A percentile compares a stretch with the other conserved stretches of the same genome.
Evolutionary conservation across 2,329 filamentous ascomycete genomes (phyloP).

Genomic region (Setomelanomma holmii): DNA sequence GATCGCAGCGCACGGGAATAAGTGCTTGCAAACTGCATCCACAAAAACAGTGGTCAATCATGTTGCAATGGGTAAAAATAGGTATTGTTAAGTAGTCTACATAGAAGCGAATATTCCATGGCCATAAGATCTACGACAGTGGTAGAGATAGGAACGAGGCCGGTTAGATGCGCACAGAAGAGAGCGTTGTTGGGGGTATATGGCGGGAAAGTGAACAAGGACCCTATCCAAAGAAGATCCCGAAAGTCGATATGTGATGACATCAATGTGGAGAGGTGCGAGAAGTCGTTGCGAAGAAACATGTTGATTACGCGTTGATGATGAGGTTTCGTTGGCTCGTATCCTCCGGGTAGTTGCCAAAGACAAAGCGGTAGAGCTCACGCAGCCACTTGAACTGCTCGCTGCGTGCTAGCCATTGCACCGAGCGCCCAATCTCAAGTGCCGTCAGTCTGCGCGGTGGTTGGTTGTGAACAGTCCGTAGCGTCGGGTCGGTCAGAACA

Average conservation of each 20-base stretch:
- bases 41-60: no score
- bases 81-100: slow-evolving; percentile 10
- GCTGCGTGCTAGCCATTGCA: slow-evolving; percentile 75
- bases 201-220: slow-evolving; percentile 24
- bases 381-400: slow-evolving; percentile 79
- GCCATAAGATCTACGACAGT: background rate
- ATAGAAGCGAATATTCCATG: slow-evolving; percentile 4
- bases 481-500: slow-evolving; percentile 74
- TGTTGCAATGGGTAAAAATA: slow-evolving; percentile 9
- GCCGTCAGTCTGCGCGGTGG: slow-evolving; percentile 70
- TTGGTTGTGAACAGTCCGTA: slow-evolving; percentile 57
- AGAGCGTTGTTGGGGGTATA: slow-evolving; percentile 41
- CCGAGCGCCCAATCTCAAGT: slow-evolving; percentile 79
- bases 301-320: slow-evolving; percentile 54
- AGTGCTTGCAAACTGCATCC: no score
- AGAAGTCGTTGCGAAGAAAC: background rate
- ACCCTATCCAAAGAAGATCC: slow-evolving; percentile 12
- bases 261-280: background rate
- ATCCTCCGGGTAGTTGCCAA: slow-evolving; percentile 83
- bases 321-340: slow-evolving; percentile 71
- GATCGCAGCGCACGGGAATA: no score
- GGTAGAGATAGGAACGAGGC: background rate
- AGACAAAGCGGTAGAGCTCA: slow-evolving; percentile 84
- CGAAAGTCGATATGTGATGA: slow-evolving; percentile 1
- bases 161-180: slow-evolving; percentile 17